A percentile compares a stretch with the other conserved stretches of the same genome.
Conservation (phyloP, 805 yeast genomes). For the Wickerhamiella occidentalis region DNA sequence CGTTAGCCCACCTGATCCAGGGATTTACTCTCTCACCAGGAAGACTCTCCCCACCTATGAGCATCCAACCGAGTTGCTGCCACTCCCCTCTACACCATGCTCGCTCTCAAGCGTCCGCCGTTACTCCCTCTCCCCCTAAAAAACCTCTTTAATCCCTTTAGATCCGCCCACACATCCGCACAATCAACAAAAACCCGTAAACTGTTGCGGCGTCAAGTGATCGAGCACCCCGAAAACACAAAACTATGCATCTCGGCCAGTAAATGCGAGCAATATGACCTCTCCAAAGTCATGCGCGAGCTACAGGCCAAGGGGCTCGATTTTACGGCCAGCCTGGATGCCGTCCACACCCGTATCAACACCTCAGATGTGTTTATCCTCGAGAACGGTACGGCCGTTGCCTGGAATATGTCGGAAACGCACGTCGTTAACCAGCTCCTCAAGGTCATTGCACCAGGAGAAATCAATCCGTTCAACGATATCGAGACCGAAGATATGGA, state of each 20-base stretch:
- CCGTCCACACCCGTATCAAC: constrained; percentile 41
- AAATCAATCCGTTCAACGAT: constrained; percentile 35
- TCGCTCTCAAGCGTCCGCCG: no score
- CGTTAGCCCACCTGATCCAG: no score
- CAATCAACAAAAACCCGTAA: constrained; percentile 18
- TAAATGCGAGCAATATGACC: constrained; percentile 58
- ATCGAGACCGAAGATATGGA: constrained; percentile 83
- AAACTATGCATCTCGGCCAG: constrained; percentile 55
- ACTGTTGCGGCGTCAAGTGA: constrained; percentile 14
- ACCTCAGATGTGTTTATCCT: constrained; percentile 51
- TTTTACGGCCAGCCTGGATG: constrained; percentile 45
- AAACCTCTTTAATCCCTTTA: no score
- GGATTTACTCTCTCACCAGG: no score
- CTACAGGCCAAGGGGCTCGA: constrained; percentile 30
- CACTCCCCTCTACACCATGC: no score
- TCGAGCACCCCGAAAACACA: constrained; percentile 14
- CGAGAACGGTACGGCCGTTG: constrained; percentile 67
- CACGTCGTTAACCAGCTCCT: constrained; percentile 30
- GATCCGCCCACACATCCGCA: constrained; percentile 11
- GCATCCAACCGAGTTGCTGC: no score
- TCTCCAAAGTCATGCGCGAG: constrained; percentile 34
- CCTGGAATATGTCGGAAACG: constrained; percentile 67
- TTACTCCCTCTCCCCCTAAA: no score
- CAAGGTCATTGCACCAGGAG: constrained; percentile 42
- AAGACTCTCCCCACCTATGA: no score